Conservation (phyloP, 148 eudicot species). For the Rhododendron vialii region DNA sequence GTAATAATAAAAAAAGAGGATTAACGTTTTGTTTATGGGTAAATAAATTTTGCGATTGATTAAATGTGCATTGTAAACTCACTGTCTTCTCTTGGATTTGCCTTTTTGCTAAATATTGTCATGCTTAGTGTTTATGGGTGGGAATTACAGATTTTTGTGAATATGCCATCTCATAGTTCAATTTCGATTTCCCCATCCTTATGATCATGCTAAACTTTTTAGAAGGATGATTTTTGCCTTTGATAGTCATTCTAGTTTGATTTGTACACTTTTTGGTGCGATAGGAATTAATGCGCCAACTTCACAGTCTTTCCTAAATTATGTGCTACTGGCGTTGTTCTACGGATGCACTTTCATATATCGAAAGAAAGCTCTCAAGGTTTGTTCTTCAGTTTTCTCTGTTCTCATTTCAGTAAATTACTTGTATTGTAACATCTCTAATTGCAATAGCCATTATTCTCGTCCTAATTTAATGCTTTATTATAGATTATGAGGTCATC, state of each 20-base stretch:
- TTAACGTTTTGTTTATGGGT: neutral
- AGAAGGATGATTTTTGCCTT: slow-evolving; percentile 5
- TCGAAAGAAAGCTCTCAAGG: slow-evolving; percentile 61
- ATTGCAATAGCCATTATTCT: neutral
- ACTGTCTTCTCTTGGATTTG: neutral
- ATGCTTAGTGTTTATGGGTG: neutral
- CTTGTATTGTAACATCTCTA: neutral
- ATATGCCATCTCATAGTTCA: neutral
- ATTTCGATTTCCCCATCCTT: neutral
- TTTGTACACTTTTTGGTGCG: neutral
- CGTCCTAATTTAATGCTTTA: neutral
- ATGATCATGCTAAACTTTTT: neutral
- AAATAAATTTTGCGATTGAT: neutral
- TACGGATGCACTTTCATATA: slow-evolving; percentile 49
- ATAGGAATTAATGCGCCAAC: slow-evolving; percentile 88
- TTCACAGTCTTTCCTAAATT: slow-evolving; percentile 74
- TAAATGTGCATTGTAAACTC: neutral
- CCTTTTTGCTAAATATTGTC: neutral
- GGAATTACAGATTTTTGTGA: neutral
- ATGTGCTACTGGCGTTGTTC: slow-evolving; percentile 61
- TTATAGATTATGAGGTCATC: neutral
- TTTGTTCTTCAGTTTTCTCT: slow-evolving; percentile 11
- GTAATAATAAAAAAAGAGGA: neutral
- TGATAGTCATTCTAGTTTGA: neutral
- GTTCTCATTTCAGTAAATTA: slow-evolving; percentile 3